Percentiles rank a stretch among this genome's conserved stretches.
phyloP scores from a whole-genome alignment of 345 rosid genomes.

The Salix brachista region DNA sequence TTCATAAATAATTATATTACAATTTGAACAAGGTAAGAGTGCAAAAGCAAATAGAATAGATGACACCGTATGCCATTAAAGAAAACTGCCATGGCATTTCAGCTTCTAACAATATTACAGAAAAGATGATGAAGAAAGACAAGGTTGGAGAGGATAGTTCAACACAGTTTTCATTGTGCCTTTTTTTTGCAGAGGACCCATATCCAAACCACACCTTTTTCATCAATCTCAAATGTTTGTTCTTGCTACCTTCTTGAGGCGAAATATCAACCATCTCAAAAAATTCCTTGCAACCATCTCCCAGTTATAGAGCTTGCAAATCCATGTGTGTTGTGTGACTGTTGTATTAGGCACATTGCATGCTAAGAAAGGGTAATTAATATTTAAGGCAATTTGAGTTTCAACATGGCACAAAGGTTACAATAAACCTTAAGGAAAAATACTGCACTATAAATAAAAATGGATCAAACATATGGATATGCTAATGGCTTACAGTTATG shows the following conservation, averaged over 20 bases:
- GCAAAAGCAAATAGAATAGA: background rate
- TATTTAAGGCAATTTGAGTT: background rate
- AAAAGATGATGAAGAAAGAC: background rate
- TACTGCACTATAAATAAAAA: background rate
- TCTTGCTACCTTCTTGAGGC: background rate
- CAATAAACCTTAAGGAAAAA: background rate
- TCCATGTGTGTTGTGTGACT: background rate
- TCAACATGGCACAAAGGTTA: background rate
- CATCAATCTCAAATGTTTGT: background rate
- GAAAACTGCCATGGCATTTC: background rate
- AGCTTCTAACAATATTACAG: background rate
- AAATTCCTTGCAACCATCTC: background rate
- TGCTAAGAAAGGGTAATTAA: background rate
- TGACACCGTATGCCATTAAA: background rate
- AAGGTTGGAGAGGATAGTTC: background rate
- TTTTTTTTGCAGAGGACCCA: background rate
- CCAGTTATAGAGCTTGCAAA: background rate
- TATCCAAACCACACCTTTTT: background rate
- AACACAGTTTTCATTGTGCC: background rate
- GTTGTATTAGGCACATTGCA: background rate
- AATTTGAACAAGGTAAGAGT: background rate
- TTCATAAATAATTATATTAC: background rate
- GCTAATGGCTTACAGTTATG: slow-evolving; percentile 66
- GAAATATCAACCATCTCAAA: background rate
- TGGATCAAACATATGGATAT: slow-evolving; percentile 3